These are phyloP conservation scores for Epichloe sibirici DNA, from an alignment of 2,329 filamentous ascomycete genomes.

Conservation along the genomic window DNA sequence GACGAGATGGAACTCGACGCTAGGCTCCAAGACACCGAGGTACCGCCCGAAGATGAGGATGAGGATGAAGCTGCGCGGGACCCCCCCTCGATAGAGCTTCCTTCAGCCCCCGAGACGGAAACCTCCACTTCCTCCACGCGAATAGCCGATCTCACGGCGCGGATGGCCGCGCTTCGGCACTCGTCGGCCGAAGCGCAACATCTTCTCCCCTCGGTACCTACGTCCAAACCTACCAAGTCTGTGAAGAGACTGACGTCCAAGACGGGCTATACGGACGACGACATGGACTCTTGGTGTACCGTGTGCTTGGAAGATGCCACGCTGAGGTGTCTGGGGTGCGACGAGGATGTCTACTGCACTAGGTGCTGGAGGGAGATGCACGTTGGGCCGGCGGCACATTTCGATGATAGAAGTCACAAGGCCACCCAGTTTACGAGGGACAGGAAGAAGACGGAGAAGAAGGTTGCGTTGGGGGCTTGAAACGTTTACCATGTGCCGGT, in stretches of 20 bases:
- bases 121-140: slow-evolving; percentile 3
- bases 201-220: slow-evolving; percentile 40
- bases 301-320: slow-evolving; percentile 73
- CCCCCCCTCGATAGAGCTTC: neutral
- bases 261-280: slow-evolving; percentile 50
- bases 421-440: slow-evolving; percentile 46
- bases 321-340: slow-evolving; percentile 61
- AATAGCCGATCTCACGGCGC: slow-evolving; percentile 34
- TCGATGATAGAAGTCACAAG: slow-evolving; percentile 57
- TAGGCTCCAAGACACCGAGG: slow-evolving; percentile 2
- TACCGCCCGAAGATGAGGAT: neutral
- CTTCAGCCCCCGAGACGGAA: neutral
- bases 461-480: slow-evolving; percentile 24
- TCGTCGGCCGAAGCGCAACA: slow-evolving; percentile 21
- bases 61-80: neutral
- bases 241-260: slow-evolving; percentile 26
- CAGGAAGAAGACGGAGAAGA: slow-evolving; percentile 20
- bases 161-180: slow-evolving; percentile 36
- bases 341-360: slow-evolving; percentile 59
- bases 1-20: slow-evolving; percentile 32
- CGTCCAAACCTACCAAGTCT: slow-evolving; percentile 31
- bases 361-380: slow-evolving; percentile 78
- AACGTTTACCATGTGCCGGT: neutral
- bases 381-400: slow-evolving; percentile 52
- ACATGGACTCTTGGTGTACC: slow-evolving; percentile 66